phyloP scores from a whole-genome alignment of 1,139 yeast species.

The Ogataea hybrid region DNA sequence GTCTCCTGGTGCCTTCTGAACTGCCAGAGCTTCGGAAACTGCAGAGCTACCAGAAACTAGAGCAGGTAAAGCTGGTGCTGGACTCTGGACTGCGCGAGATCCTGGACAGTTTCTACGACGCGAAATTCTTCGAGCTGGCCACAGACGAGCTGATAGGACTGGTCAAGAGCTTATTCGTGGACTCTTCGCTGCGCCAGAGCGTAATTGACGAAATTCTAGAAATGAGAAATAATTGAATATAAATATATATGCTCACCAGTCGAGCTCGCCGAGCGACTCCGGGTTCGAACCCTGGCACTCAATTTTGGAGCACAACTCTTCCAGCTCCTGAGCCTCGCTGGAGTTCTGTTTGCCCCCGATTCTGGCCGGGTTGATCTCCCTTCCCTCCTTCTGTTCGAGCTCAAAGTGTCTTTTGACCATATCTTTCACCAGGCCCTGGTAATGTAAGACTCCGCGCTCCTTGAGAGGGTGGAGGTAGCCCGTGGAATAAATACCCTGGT shows the following conservation, averaged over 20 bases:
- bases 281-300: constrained; percentile 46
- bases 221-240: constrained; percentile 32
- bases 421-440: constrained; percentile 55
- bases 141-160: constrained; percentile 64
- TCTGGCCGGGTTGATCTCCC: constrained; percentile 50
- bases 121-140: constrained; percentile 68
- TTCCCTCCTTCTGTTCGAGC: constrained; percentile 44
- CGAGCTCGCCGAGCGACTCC: constrained; percentile 27
- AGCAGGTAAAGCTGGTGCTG: constrained; percentile 46
- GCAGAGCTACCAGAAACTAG: constrained; percentile 40
- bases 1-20: constrained; percentile 2
- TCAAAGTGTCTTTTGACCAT: constrained; percentile 55
- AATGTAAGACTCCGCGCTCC: constrained; percentile 57
- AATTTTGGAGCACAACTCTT: constrained; percentile 45
- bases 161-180: constrained; percentile 64
- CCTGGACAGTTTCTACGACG: constrained; percentile 67
- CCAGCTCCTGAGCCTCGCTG: constrained; percentile 47
- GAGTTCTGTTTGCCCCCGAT: constrained; percentile 40
- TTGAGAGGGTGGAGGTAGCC: constrained; percentile 59
- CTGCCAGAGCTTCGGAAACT: constrained; percentile 17
- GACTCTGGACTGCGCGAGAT: constrained; percentile 64
- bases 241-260: constrained; percentile 24
- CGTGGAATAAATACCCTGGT: constrained; percentile 55
- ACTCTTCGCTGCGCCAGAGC: constrained; percentile 61
- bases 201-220: constrained; percentile 61